These are phyloP conservation scores for Hibiscus mutabilis DNA, from an alignment of 345 rosid genomes.

Conservation along the genomic window DNA sequence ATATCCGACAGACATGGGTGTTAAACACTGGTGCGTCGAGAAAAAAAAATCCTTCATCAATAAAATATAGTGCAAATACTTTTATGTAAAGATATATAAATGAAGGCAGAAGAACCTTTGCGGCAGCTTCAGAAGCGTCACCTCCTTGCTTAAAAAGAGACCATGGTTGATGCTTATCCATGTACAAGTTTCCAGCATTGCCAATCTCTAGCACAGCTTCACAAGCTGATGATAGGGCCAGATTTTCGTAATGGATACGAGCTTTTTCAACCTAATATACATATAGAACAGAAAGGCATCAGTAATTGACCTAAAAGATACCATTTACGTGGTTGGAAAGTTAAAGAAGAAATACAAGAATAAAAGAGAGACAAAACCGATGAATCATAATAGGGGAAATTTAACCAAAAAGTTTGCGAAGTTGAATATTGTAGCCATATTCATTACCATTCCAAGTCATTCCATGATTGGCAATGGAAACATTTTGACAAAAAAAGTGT, in stretches of 20 bases:
- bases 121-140: constrained; percentile 71
- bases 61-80: not conserved
- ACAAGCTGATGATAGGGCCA: constrained; percentile 71
- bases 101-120: constrained; percentile 45
- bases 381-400: too few relatives aligned
- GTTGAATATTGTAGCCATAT: not conserved
- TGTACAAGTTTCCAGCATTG: constrained; percentile 77
- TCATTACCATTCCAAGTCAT: not conserved
- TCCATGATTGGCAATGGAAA: too few relatives aligned
- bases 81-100: not conserved
- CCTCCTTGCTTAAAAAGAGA: constrained; percentile 83
- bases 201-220: constrained; percentile 84
- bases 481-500: too few relatives aligned
- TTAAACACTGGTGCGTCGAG: not conserved
- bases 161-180: constrained; percentile 88
- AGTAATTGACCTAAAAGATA: not conserved
- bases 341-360: too few relatives aligned
- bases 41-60: not conserved
- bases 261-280: constrained; percentile 58
- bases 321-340: too few relatives aligned
- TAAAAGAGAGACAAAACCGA: too few relatives aligned
- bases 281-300: not conserved
- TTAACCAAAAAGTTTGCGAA: not conserved
- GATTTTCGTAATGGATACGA: constrained; percentile 50
- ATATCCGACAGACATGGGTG: too few relatives aligned